Conservation (phyloP, 345 rosid genomes). For the Camelina neglecta region DNA sequence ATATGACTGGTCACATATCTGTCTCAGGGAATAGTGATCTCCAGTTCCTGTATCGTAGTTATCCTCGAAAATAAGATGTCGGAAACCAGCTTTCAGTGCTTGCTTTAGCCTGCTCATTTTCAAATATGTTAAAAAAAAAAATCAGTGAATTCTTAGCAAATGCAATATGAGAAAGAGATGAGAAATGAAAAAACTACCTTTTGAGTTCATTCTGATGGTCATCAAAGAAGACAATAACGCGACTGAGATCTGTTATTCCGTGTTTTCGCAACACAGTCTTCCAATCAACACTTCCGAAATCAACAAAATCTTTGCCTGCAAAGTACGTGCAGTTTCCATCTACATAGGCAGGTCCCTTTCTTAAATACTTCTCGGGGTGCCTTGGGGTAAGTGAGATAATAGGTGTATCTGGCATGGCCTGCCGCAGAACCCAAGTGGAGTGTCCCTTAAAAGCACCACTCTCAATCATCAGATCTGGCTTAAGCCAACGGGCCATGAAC, state of each 20-base stretch:
- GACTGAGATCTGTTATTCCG: constrained; percentile 64
- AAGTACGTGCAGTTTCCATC: constrained; percentile 96
- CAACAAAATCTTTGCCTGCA: constrained; percentile 96
- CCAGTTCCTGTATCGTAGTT: constrained; percentile 99
- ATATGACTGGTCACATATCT: constrained; percentile 93
- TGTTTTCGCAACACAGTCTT: constrained; percentile 65
- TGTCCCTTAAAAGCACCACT: constrained; percentile 99
- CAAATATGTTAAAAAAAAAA: constrained; percentile 25
- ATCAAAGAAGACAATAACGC: constrained; percentile 83
- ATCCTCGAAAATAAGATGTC: constrained; percentile 93
- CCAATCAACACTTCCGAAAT: constrained; percentile 95
- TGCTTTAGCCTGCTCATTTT: constrained; percentile 67
- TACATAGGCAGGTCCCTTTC: constrained; percentile 96
- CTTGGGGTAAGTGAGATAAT: constrained; percentile 86
- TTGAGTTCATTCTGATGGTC: constrained; percentile 98
- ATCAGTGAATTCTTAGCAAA: background rate
- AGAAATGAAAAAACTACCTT: constrained; percentile 54
- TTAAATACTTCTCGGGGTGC: constrained; percentile 90
- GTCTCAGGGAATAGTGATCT: constrained; percentile 96
- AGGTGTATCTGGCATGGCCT: constrained; percentile 89
- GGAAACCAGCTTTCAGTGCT: constrained; percentile 84
- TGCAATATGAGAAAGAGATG: background rate
- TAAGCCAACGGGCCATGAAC: constrained; percentile 87
- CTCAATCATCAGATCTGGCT: constrained; percentile 97
- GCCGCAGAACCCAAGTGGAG: constrained; percentile 98